These are phyloP conservation scores for Immersiporthe knoxdaviesiana DNA, from an alignment of 2,329 filamentous ascomycete genomes.

Conservation along the genomic window DNA sequence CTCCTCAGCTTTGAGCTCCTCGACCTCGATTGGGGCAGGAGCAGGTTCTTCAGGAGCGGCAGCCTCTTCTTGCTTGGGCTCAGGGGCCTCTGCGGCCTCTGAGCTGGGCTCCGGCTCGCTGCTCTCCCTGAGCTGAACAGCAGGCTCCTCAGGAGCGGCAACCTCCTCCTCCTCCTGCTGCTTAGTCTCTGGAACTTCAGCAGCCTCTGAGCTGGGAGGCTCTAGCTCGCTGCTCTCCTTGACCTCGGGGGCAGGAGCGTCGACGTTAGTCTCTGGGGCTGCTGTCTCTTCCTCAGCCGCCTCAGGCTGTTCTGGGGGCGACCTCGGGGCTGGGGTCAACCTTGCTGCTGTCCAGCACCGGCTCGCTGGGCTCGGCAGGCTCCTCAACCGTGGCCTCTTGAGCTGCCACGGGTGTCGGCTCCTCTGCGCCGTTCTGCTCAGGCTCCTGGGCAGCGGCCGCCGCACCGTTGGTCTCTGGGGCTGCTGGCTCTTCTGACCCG, in stretches of 20 bases:
- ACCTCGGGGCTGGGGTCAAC: not conserved
- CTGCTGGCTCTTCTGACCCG: not conserved
- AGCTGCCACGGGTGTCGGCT: no score
- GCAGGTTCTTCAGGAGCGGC: conserved; percentile 18
- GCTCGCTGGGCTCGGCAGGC: conserved; percentile 9
- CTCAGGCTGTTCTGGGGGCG: not conserved
- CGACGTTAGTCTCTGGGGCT: not conserved
- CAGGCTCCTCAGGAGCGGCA: conserved; percentile 15
- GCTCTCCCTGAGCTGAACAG: conserved; percentile 8
- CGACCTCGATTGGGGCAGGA: conserved; percentile 3
- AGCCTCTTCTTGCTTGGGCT: conserved; percentile 12
- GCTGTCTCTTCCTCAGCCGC: not conserved
- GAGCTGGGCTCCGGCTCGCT: conserved; percentile 1
- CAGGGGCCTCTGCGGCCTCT: conserved; percentile 2
- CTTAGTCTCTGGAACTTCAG: conserved; percentile 7
- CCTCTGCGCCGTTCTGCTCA: not conserved
- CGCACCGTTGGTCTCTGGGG: not conserved
- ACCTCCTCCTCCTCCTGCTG: not conserved
- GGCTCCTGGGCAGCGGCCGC: not conserved
- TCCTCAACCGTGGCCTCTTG: conserved; percentile 3
- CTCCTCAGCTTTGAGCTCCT: conserved; percentile 8
- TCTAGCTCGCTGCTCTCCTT: conserved; percentile 11
- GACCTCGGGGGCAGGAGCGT: conserved; percentile 1
- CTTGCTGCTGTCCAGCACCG: not conserved
- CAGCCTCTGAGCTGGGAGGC: conserved; percentile 3